Evolutionary conservation across 2,329 filamentous ascomycete species (phyloP).

Genomic region (Ophiocordyceps sinensis): DNA sequence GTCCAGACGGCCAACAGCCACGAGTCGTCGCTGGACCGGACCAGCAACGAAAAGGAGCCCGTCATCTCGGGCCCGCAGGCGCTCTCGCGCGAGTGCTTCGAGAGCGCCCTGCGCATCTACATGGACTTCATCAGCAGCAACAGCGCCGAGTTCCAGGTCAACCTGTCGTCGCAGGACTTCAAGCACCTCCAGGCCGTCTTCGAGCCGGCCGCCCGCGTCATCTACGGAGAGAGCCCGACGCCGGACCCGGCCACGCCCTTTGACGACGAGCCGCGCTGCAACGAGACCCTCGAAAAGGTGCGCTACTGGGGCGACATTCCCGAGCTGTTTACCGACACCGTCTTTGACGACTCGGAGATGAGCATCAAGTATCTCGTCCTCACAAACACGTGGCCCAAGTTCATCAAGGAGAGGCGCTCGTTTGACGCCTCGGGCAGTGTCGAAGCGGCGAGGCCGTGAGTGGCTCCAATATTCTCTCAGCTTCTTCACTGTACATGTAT

Average conservation of each 20-base stretch:
- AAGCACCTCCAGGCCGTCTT: constrained; percentile 41
- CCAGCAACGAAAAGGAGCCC: constrained; percentile 1
- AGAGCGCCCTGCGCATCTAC: constrained; percentile 45
- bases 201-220: constrained; percentile 32
- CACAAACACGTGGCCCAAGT: constrained; percentile 56
- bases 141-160: constrained; percentile 52
- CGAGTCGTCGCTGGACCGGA: neutral
- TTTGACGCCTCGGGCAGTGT: constrained; percentile 9
- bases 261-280: constrained; percentile 13
- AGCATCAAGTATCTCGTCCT: constrained; percentile 54
- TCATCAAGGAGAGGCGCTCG: constrained; percentile 28
- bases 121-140: constrained; percentile 43
- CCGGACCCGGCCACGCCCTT: constrained; percentile 31
- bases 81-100: constrained; percentile 36
- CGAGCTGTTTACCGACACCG: constrained; percentile 30
- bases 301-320: constrained; percentile 32
- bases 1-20: constrained; percentile 1
- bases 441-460: constrained; percentile 4
- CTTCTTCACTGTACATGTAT: too few relatives aligned
- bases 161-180: constrained; percentile 44
- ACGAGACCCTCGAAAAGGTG: constrained; percentile 10
- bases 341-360: constrained; percentile 46
- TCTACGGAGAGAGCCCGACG: constrained; percentile 23
- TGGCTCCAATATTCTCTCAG: too few relatives aligned
- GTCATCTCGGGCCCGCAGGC: constrained; percentile 2